Percentiles rank a stretch among this genome's conserved stretches.
These are phyloP conservation scores for Fusarium tuaranense DNA, from an alignment of 2,329 filamentous ascomycete genomes.

Conservation along the genomic window DNA sequence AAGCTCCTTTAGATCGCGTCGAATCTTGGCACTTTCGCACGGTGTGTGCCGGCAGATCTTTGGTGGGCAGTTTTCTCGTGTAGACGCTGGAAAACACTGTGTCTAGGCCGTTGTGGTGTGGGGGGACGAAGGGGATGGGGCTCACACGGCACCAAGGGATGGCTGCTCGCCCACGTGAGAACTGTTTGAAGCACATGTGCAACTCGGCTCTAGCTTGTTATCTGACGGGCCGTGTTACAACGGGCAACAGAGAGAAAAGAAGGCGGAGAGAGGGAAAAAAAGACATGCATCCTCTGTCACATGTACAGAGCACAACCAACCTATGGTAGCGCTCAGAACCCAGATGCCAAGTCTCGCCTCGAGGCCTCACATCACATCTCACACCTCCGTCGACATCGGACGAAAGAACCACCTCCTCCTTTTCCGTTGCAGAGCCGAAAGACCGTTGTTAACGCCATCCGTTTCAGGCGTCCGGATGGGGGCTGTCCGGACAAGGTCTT, in stretches of 20 bases:
- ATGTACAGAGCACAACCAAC: constrained; percentile 1
- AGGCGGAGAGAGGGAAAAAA: not conserved
- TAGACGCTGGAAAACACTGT: constrained; percentile 4
- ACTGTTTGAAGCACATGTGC: constrained; percentile 19
- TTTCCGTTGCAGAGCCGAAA: not conserved
- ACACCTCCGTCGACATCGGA: not conserved
- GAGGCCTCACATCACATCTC: constrained; percentile 1
- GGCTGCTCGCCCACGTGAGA: constrained; percentile 31
- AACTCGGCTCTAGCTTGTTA: constrained; percentile 15
- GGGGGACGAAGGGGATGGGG: not conserved
- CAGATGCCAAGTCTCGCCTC: constrained; percentile 5
- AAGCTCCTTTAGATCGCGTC: constrained; percentile 10
- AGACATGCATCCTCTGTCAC: not conserved
- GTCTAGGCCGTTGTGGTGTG: not conserved
- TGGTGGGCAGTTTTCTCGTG: not conserved
- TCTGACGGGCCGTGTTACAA: constrained; percentile 4
- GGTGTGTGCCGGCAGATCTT: not conserved
- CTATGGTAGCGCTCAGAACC: not conserved
- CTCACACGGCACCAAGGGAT: constrained; percentile 15
- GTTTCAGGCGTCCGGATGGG: constrained; percentile 16
- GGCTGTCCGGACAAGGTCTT: not conserved
- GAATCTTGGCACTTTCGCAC: constrained; percentile 1
- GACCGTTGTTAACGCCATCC: not conserved
- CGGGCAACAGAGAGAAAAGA: not conserved
- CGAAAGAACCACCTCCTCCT: not conserved